Base-by-base conservation (phyloP, 495 filamentous ascomycete species). In the Penicillium maclennaniae region DNA sequence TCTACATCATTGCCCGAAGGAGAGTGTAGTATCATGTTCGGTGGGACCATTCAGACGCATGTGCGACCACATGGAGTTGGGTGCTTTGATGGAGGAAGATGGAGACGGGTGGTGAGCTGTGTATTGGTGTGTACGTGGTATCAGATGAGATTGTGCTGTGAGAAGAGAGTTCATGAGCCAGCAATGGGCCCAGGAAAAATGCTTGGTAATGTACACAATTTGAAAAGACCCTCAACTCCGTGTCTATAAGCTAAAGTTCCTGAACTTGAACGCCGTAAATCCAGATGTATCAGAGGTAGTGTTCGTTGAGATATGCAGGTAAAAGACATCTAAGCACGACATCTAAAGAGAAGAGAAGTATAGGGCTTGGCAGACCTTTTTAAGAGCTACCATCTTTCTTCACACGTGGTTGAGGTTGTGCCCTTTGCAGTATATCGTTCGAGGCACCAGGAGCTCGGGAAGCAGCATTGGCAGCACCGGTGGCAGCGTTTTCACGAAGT, bases 61-160 rank as follows among this genome's bases (percentile, higher is more conserved):
- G 73, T 80, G 12, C 50, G 64, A 36, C 54, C 67, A 15, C 78
- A 80, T 65, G 74, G 74, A 2, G 72, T 75, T 15, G 72, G 62
- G 58, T 79, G 65, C 75, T 73, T 51, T 67, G 78, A 40, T 49
- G 80, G 60, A 64, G 79, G 45, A 63, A 63, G 41, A 37, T 72
- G 50, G 67, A 62, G 52, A 71, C 71, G 51, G 65, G 67, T 39
- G 73, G 76, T 68, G 76, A 79, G 59, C 59, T 78, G 57, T 79
- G 58, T 64, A n/a, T 8, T 20, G 7, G 6, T 16, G 40, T 41
- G 16, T 21, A 16, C 6, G 27, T 39, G 3, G 39, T 14, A 43
- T 39, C 8, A 17, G 27, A 45, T 38, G 10, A 27, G 17, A 43
- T 34, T 41, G 19, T 45, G 40, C 56, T 59, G 21, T 34, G 31